Evolutionary conservation across 257 asterid genomes (phyloP).

Genomic region (Solanum dulcamara): DNA sequence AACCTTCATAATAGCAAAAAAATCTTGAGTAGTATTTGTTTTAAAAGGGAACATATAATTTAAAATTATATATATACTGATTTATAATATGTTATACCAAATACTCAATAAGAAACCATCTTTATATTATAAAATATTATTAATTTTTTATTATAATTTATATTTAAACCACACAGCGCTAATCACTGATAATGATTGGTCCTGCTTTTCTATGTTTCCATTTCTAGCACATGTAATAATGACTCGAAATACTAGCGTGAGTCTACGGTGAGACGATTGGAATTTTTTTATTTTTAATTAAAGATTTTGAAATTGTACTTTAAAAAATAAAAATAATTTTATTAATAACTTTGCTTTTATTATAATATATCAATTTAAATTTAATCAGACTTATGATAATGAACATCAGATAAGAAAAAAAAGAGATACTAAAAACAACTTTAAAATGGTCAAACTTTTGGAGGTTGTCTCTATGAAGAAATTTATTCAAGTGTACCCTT

Average conservation of each 20-base stretch:
- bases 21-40: too few species aligned
- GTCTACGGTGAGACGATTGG: too few species aligned
- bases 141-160: too few species aligned
- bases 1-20: too few species aligned
- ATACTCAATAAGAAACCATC: neutral
- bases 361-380: too few species aligned
- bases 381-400: too few species aligned
- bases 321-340: too few species aligned
- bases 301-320: neutral
- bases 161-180: neutral
- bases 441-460: neutral
- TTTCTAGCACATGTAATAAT: neutral
- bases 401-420: too few species aligned
- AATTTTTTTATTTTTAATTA: too few species aligned
- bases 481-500: neutral
- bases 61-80: too few species aligned
- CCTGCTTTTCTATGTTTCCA: neutral
- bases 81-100: neutral
- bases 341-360: fast-evolving
- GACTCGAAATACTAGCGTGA: neutral
- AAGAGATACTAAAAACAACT: neutral
- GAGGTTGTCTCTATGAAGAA: neutral
- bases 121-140: too few species aligned
- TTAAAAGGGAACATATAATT: too few species aligned
- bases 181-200: neutral